These are phyloP conservation scores for Fistulina hepatica DNA, from an alignment of 1,284 basidiomycete genomes.

Conservation along the genomic window DNA sequence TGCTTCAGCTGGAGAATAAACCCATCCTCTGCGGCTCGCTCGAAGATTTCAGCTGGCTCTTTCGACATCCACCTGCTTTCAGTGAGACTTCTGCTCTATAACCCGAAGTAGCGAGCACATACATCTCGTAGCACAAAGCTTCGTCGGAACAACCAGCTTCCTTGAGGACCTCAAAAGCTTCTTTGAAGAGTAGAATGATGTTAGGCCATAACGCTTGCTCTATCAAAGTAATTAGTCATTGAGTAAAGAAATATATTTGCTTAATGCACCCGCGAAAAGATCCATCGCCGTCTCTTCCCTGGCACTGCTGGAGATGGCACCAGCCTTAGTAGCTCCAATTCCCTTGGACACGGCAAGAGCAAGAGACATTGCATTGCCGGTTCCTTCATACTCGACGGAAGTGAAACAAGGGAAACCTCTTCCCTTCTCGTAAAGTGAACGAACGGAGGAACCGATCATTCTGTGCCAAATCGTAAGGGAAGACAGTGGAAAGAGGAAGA, in stretches of 20 bases:
- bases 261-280: slow-evolving; percentile 34
- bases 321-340: slow-evolving; percentile 54
- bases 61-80: slow-evolving; percentile 57
- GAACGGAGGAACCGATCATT: slow-evolving; percentile 57
- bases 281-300: slow-evolving; percentile 60
- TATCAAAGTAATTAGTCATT: slow-evolving; percentile 3
- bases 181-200: slow-evolving; percentile 53
- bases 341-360: slow-evolving; percentile 45
- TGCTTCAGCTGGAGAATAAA: slow-evolving; percentile 49
- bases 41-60: slow-evolving; percentile 62
- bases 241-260: slow-evolving; percentile 2
- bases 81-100: slow-evolving; percentile 2
- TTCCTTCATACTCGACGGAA: slow-evolving; percentile 52
- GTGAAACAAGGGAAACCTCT: slow-evolving; percentile 57
- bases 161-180: slow-evolving; percentile 51
- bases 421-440: slow-evolving; percentile 47
- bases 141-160: slow-evolving; percentile 60
- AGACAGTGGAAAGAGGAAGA: slow-evolving; percentile 1
- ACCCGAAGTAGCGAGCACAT: slow-evolving; percentile 12
- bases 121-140: slow-evolving; percentile 59
- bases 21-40: slow-evolving; percentile 54
- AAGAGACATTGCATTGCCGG: slow-evolving; percentile 34
- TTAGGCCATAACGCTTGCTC: slow-evolving; percentile 61
- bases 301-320: slow-evolving; percentile 54
- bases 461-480: slow-evolving; percentile 21